Percentiles rank a stretch among this genome's conserved stretches.
These are phyloP conservation scores for Vaccinium corymbosum DNA, from an alignment of 148 eudicot species.

Conservation along the genomic window DNA sequence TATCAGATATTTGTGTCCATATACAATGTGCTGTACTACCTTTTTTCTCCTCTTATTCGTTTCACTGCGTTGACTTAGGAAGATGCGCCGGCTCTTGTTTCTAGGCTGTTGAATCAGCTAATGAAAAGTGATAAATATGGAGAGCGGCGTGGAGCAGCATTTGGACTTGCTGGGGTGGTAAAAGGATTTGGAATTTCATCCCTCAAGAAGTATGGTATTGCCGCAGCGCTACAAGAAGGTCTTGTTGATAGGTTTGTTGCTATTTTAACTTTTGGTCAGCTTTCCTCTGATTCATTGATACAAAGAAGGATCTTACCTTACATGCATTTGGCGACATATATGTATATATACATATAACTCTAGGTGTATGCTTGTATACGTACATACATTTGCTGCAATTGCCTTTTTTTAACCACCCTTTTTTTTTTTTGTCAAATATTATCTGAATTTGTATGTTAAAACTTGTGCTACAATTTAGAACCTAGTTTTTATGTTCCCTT, in stretches of 20 bases:
- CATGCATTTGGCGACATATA: not conserved
- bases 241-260: constrained; percentile 67
- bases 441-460: not conserved
- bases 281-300: not conserved
- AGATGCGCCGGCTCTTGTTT: constrained; percentile 75
- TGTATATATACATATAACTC: not conserved
- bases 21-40: not conserved
- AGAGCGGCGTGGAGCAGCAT: constrained; percentile 99
- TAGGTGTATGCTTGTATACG: not conserved
- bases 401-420: not conserved
- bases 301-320: not conserved
- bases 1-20: not conserved
- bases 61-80: constrained; percentile 44
- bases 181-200: constrained; percentile 79
- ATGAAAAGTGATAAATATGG: constrained; percentile 98
- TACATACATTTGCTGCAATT: not conserved
- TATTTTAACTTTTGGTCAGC: constrained; percentile 5
- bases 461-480: not conserved
- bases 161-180: constrained; percentile 90
- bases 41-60: constrained; percentile 14
- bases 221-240: constrained; percentile 55
- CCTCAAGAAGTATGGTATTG: constrained; percentile 82
- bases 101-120: constrained; percentile 74
- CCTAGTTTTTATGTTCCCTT: not conserved
- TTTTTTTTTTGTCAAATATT: not conserved